Evolutionary conservation across 805 yeast species (phyloP), one percentile per base, ranked within the genome.

Genomic region (Candida qinlingensis): DNA sequence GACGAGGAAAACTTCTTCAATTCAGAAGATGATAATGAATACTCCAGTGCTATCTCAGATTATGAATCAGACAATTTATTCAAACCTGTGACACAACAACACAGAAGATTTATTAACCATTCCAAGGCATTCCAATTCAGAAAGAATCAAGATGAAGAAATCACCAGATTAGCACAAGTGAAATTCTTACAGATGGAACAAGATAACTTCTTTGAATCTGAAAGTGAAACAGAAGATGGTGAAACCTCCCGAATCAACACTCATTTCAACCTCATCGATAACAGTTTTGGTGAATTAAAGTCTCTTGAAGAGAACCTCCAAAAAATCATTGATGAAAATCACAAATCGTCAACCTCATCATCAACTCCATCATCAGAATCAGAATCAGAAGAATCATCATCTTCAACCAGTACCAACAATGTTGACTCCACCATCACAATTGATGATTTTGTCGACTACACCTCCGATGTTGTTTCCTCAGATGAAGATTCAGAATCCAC

Each of bases 281-380:
- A 31, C 34, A 31, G 39, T 19, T 46, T 40, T 30, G 45, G 45
- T 42, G 63, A 59, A 37, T 50, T 61, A 44, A 60, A 52, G 43
- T 55, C 60, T 8, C 46, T 61, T 38, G 65, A 61, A 37, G 65
- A 60, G 46, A 59, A 58, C 42, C 57, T 61, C 48, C 55, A 60
- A 41, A 60, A 57, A 44, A 57, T 61, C 31, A 56, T 59, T 12
- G 57, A 57, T 37, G 60, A 60, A 38, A 55, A 60, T 41, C 50
- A 56, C 12, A 46, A 52, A 19, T 34, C 41, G 29, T 35, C 39
- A n/a, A 25, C 42, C 37, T 31, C 43, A 2, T 33, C 51, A 25
- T 10, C 37, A 4, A 19, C 49, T n/a, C 10, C 47, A 10, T 38
- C 43, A 6, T 37, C 44, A n/a, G 11, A 40, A 6, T 50, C 54